phyloP scores from a whole-genome alignment of 805 yeast genomes.

The Nakazawaea pomicola region DNA sequence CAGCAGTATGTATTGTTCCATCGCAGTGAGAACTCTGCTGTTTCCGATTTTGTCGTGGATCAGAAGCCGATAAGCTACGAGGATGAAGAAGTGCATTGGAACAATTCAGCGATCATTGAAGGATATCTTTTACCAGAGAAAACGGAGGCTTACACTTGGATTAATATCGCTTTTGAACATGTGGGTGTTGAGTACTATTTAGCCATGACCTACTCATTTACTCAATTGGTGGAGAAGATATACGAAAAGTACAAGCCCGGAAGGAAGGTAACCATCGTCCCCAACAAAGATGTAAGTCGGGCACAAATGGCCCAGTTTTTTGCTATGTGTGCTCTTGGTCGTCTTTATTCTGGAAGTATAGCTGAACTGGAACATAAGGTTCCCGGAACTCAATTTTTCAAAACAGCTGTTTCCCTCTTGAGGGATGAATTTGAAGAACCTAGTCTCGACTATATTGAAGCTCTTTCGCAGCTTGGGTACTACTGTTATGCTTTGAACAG shows the following conservation, averaged over 20 bases:
- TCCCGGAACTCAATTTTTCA: conserved; percentile 10
- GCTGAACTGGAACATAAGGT: neutral
- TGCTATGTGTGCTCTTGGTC: conserved; percentile 12
- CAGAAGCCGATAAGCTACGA: neutral
- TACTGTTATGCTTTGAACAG: conserved; percentile 12
- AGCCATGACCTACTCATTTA: conserved; percentile 7
- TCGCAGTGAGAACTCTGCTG: neutral
- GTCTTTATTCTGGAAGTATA: conserved; percentile 8
- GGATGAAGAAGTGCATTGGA: conserved; percentile 9
- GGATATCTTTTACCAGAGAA: conserved; percentile 6
- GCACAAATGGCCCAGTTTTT: conserved; percentile 12
- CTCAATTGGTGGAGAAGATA: conserved; percentile 4
- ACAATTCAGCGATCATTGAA: neutral
- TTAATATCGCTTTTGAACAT: conserved; percentile 4
- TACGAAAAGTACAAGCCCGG: conserved; percentile 7
- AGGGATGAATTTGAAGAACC: conserved; percentile 11
- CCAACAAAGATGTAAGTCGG: conserved; percentile 1
- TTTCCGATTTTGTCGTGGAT: neutral
- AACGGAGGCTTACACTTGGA: conserved; percentile 2
- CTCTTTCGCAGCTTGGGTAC: conserved; percentile 9
- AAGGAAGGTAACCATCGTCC: neutral
- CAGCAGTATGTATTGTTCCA: conserved; percentile 11
- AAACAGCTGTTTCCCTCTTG: conserved; percentile 5
- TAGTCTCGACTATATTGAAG: conserved; percentile 10
- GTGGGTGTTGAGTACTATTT: conserved; percentile 12